These are phyloP conservation scores for Cavenderia fasciculata DNA, from an alignment of 78 protist genomes.

Conservation along the genomic window DNA sequence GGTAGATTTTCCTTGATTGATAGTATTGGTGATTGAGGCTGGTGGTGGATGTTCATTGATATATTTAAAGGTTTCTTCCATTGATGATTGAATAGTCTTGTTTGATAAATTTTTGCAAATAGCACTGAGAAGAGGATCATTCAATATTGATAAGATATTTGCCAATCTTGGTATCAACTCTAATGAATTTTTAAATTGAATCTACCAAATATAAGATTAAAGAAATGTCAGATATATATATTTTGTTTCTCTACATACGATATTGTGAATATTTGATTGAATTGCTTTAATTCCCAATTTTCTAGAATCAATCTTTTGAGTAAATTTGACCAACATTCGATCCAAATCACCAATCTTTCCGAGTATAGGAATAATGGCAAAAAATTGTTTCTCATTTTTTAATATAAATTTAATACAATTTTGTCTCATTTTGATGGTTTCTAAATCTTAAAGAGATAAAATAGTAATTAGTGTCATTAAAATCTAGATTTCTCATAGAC, in stretches of 20 bases:
- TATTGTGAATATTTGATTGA: constrained; percentile 1
- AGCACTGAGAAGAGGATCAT: constrained; percentile 5
- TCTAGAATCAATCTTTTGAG: background rate
- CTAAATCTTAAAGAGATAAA: too few relatives aligned
- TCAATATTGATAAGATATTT: background rate
- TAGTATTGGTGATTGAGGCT: too few relatives aligned
- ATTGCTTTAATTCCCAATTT: background rate
- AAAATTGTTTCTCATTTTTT: constrained; percentile 16
- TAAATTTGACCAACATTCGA: constrained; percentile 19
- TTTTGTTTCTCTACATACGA: background rate
- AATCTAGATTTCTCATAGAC: background rate
- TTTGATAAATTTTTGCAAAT: constrained; percentile 9
- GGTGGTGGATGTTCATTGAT: background rate
- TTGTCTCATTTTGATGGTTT: constrained; percentile 44
- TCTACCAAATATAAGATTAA: background rate
- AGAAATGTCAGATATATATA: background rate
- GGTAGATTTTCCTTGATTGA: too few relatives aligned
- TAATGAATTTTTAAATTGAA: constrained; percentile 32
- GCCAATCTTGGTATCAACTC: constrained; percentile 39
- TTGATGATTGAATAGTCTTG: background rate
- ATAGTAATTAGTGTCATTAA: background rate
- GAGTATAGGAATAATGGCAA: constrained; percentile 13
- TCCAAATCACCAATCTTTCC: constrained; percentile 34
- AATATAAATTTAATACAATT: constrained; percentile 34
- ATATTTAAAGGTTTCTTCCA: constrained; percentile 7